Evolutionary conservation across 2,329 filamentous ascomycete species (phyloP).

Genomic region (Decorospora gaudefroyi): DNA sequence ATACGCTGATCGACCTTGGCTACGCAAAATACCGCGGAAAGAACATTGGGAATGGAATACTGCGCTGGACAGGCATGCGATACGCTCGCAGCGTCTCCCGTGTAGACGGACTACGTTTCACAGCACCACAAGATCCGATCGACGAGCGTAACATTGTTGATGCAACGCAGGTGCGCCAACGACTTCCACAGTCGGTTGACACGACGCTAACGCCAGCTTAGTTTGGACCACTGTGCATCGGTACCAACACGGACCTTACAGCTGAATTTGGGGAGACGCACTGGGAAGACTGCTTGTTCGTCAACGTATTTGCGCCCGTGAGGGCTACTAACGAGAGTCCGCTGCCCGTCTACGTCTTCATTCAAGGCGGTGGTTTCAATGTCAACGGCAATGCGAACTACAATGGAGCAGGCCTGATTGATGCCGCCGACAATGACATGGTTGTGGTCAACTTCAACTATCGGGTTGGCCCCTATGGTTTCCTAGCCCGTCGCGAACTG

Average conservation of each 20-base stretch:
- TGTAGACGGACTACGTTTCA: conserved; percentile 58
- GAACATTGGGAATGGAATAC: conserved; percentile 60
- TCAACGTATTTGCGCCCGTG: conserved; percentile 47
- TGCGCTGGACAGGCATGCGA: conserved; percentile 74
- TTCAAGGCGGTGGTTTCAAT: conserved; percentile 49
- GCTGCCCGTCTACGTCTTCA: conserved; percentile 49
- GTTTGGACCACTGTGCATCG: conserved; percentile 45
- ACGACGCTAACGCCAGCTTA: conserved; percentile 17
- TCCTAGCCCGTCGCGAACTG: conserved; percentile 43
- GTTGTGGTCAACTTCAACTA: conserved; percentile 50
- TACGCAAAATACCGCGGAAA: conserved; percentile 70
- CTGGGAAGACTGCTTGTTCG: conserved; percentile 50
- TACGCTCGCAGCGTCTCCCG: conserved; percentile 59
- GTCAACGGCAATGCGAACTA: conserved; percentile 45
- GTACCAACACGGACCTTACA: conserved; percentile 28
- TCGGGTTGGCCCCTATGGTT: conserved; percentile 49
- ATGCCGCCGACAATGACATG: conserved; percentile 39
- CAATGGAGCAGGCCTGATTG: conserved; percentile 41
- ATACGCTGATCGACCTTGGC: conserved; percentile 61
- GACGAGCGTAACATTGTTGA: conserved; percentile 53
- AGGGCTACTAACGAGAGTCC: conserved; percentile 40
- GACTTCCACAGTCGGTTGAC: background rate
- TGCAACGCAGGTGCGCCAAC: conserved; percentile 49
- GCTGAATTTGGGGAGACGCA: conserved; percentile 34
- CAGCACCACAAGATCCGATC: conserved; percentile 66